Evolutionary conservation across 169 alveolate species (phyloP).

Genomic region (Nephromyces sp.): DNA sequence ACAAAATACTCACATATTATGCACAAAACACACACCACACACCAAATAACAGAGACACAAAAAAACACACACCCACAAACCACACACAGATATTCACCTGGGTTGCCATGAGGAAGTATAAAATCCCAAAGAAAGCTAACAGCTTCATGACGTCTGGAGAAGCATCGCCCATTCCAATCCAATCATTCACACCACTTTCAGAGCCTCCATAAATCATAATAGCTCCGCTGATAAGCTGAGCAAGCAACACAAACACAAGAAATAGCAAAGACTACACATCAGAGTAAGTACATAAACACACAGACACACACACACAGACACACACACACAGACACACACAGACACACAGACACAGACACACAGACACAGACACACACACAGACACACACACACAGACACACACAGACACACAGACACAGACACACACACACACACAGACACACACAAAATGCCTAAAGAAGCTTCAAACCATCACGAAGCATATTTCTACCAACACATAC

Average conservation of each 20-base stretch:
- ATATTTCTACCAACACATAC: too few relatives aligned
- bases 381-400: not conserved
- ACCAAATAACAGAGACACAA: not conserved
- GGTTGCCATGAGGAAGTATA: constrained; percentile 71
- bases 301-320: not conserved
- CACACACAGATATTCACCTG: constrained; percentile 44
- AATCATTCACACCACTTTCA: not conserved
- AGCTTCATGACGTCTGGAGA: constrained; percentile 30
- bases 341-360: not conserved
- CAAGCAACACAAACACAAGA: constrained; percentile 52
- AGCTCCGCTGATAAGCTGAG: constrained; percentile 37
- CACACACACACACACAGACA: constrained; percentile 25
- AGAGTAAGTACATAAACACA: constrained; percentile 2
- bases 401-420: constrained; percentile 28
- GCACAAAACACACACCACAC: not conserved
- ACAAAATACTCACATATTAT: not conserved
- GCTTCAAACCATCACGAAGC: not conserved
- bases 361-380: not conserved
- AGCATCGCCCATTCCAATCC: constrained; percentile 2
- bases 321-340: not conserved
- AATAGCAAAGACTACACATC: constrained; percentile 32
- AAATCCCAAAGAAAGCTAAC: constrained; percentile 38
- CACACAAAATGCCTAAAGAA: constrained; percentile 41
- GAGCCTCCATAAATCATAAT: not conserved
- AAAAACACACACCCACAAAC: not conserved